These are phyloP conservation scores for Trichosanthes truncata DNA, from an alignment of 306 rosid species.

Conservation along the genomic window DNA sequence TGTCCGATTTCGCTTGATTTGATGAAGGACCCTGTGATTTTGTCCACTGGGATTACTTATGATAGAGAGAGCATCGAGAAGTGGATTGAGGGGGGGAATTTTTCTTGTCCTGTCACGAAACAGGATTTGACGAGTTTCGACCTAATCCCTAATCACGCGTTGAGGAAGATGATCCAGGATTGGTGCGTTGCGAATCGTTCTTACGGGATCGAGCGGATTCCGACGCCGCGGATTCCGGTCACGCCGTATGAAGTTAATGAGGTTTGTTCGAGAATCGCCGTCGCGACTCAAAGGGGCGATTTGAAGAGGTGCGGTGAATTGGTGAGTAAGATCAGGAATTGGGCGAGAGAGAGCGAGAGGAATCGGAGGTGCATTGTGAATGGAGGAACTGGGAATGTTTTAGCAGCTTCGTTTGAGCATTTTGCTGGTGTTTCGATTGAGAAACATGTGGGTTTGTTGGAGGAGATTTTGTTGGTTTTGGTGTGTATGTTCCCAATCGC, in stretches of 20 bases:
- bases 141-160: slow-evolving; percentile 62
- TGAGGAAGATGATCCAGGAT: slow-evolving; percentile 66
- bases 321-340: slow-evolving; percentile 45
- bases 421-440: slow-evolving; percentile 32
- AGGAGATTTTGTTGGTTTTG: slow-evolving; percentile 42
- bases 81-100: slow-evolving; percentile 65
- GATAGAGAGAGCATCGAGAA: slow-evolving; percentile 77
- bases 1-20: slow-evolving; percentile 73
- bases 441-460: slow-evolving; percentile 23
- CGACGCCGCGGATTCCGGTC: slow-evolving; percentile 69
- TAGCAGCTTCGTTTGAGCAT: slow-evolving; percentile 34
- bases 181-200: slow-evolving; percentile 74
- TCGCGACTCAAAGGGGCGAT: slow-evolving; percentile 26
- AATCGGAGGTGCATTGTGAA: slow-evolving; percentile 42
- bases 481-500: slow-evolving; percentile 39
- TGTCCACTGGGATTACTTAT: slow-evolving; percentile 67
- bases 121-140: slow-evolving; percentile 33
- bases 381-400: slow-evolving; percentile 27
- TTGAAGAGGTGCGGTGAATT: slow-evolving; percentile 26
- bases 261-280: slow-evolving; percentile 24
- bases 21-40: slow-evolving; percentile 79
- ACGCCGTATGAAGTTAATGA: slow-evolving; percentile 34
- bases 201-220: slow-evolving; percentile 64
- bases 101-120: slow-evolving; percentile 66
- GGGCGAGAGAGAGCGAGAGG: slow-evolving; percentile 82